Base-by-base conservation (phyloP, 371 early-diverging fungal species). In the Aphelidium insulamus region DNA sequence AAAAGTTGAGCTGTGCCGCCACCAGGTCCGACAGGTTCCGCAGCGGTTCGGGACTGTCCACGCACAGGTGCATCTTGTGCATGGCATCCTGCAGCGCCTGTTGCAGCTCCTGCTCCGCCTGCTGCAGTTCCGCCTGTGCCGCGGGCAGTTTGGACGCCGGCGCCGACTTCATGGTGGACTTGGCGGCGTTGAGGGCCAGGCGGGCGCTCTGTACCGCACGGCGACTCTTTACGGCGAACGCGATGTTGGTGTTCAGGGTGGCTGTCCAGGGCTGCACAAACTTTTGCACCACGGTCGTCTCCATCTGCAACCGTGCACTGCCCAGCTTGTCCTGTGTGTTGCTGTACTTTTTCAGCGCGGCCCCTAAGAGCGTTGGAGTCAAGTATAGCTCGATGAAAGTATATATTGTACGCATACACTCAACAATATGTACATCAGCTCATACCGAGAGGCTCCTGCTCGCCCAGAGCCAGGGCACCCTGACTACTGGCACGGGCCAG, bases 81-180 rank as follows among this genome's bases (percentile, higher is more conserved):
- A 79, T 85, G 4, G 86, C 79, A 43, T 87, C 81, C 40, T 86
- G 88, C 7, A 91, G 76, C 1, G 76, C 79, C 8, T 70, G 71
- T 5, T 86, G 81, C 61, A 91, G 85, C 37, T 75, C 67, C 52
- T 88, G 90, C 50, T 91, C 88, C 6, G 85, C 79, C 23, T 68
- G 59, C 44, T 84, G 82, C 11, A 86, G 76, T 40, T 87, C 81
- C 9, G 62, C 47, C 17, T 78, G 66, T 26, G 65, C 65, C 22
- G 52, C 65, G 32, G 80, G 81, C 10, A 62, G 63, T 26, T 55
- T 51, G 26, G 69, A 72, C 3, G 79, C 68, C 19, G 50, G 50
- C 1, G 75, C 69, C 15, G 59, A 45, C 55, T 73, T 72, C 40
- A 82, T 65, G 23, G 61, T 52, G 5, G 72, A 59, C 49, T 84